Conservation (phyloP, 441 rosid species). For the Daphne laureola region DNA sequence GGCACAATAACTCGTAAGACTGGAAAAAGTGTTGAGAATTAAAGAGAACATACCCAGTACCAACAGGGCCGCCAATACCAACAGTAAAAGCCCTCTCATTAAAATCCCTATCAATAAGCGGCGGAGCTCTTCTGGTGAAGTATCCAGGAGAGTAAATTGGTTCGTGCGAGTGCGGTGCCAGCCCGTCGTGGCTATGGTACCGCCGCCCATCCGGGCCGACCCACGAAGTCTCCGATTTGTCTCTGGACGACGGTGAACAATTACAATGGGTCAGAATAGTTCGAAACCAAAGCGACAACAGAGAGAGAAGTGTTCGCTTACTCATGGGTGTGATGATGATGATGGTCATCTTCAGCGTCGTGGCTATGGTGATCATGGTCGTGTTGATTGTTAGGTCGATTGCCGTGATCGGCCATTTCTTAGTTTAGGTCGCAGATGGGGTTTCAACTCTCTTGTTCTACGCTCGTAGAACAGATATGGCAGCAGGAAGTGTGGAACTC, state of each 20-base stretch:
- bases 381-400: slow-evolving; percentile 24
- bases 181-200: slow-evolving; percentile 94
- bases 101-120: slow-evolving; percentile 64
- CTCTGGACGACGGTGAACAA: slow-evolving; percentile 12
- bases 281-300: slow-evolving; percentile 6
- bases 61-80: slow-evolving; percentile 98
- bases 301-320: slow-evolving; percentile 14
- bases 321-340: slow-evolving; percentile 25
- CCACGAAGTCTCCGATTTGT: slow-evolving; percentile 38
- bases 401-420: slow-evolving; percentile 44
- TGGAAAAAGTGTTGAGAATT: background rate
- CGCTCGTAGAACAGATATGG: too few relatives aligned
- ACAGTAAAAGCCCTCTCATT: slow-evolving; percentile 90
- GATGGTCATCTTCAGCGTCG: slow-evolving; percentile 16
- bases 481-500: too few relatives aligned
- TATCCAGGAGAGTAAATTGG: slow-evolving; percentile 94
- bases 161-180: slow-evolving; percentile 95
- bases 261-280: background rate
- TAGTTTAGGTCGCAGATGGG: too few relatives aligned
- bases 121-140: slow-evolving; percentile 87
- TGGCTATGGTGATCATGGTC: slow-evolving; percentile 19
- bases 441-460: too few relatives aligned
- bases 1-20: too few relatives aligned
- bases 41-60: slow-evolving; percentile 66
- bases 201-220: slow-evolving; percentile 75